phyloP scores from a whole-genome alignment of 148 eudicot species.

The Fagopyrum tataricum region DNA sequence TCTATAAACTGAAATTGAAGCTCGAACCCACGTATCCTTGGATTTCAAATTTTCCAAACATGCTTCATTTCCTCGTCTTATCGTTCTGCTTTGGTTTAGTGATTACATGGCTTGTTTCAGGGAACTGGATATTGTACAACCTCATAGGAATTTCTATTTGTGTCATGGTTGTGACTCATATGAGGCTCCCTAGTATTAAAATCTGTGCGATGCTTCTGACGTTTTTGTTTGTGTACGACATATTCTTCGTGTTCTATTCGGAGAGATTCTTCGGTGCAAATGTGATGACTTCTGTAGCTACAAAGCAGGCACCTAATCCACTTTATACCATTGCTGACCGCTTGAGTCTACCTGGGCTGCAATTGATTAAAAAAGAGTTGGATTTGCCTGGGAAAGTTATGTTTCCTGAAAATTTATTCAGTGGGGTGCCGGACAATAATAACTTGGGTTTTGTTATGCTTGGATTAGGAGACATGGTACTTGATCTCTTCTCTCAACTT shows the following conservation, averaged over 20 bases:
- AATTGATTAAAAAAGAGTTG: slow-evolving; percentile 72
- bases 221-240: slow-evolving; percentile 78
- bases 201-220: slow-evolving; percentile 77
- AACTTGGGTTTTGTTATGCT: slow-evolving; percentile 75
- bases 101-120: slow-evolving; percentile 81
- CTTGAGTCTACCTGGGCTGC: slow-evolving; percentile 90
- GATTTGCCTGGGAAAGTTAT: slow-evolving; percentile 91
- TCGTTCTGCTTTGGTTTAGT: slow-evolving; percentile 49
- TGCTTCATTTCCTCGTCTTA: slow-evolving; percentile 55
- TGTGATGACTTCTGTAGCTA: slow-evolving; percentile 96
- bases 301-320: slow-evolving; percentile 91
- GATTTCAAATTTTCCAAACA: slow-evolving; percentile 68
- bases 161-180: slow-evolving; percentile 85
- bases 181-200: slow-evolving; percentile 90
- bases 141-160: slow-evolving; percentile 82
- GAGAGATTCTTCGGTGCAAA: slow-evolving; percentile 94
- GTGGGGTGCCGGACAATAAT: slow-evolving; percentile 55
- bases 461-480: slow-evolving; percentile 99
- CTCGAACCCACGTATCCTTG: slow-evolving; percentile 69
- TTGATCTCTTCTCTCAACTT: slow-evolving; percentile 7
- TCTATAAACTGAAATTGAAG: slow-evolving; percentile 42
- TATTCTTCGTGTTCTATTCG: slow-evolving; percentile 95
- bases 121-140: slow-evolving; percentile 91
- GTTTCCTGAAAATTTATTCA: slow-evolving; percentile 77
- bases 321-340: slow-evolving; percentile 84